A percentile compares a stretch with the other conserved stretches of the same genome.
These are phyloP conservation scores for Eutrema salsugineum DNA, from an alignment of 441 rosid genomes.

Conservation along the genomic window DNA sequence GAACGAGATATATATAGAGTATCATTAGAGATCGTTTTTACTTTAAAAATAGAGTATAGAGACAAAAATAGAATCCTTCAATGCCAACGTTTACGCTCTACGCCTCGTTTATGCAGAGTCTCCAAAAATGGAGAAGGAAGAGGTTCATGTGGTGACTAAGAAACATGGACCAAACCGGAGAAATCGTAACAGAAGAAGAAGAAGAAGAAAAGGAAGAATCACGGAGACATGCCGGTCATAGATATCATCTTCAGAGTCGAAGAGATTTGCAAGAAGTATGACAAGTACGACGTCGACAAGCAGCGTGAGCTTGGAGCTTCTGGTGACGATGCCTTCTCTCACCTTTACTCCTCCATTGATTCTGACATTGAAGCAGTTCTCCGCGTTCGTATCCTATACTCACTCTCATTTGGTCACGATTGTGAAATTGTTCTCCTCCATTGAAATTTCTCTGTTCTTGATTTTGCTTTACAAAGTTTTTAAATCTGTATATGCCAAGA, in stretches of 20 bases:
- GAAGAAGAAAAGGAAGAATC: not conserved
- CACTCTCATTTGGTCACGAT: not conserved
- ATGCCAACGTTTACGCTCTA: constrained; percentile 25
- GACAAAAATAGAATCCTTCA: not conserved
- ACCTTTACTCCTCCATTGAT: constrained; percentile 37
- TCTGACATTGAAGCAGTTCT: constrained; percentile 39
- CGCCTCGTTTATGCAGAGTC: constrained; percentile 25
- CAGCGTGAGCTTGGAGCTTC: constrained; percentile 43
- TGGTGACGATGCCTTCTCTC: constrained; percentile 55
- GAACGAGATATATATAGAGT: too few relatives aligned
- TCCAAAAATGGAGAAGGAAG: constrained; percentile 14
- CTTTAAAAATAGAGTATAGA: too few relatives aligned
- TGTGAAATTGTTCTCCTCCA: not conserved
- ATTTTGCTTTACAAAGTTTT: not conserved
- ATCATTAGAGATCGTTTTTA: too few relatives aligned
- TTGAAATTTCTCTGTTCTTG: not conserved
- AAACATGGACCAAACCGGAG: not conserved
- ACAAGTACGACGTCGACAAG: constrained; percentile 54
- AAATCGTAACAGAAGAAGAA: constrained; percentile 5
- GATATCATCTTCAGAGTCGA: constrained; percentile 55
- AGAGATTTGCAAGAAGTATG: constrained; percentile 60
- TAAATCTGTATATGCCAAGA: not conserved
- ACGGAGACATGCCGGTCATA: constrained; percentile 42
- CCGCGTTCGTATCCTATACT: constrained; percentile 20
- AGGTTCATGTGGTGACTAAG: constrained; percentile 2